Evolutionary conservation across 2,329 filamentous ascomycete genomes (phyloP), one percentile per base, ranked within the genome.

Genomic region (Hypoxylon sp.): DNA sequence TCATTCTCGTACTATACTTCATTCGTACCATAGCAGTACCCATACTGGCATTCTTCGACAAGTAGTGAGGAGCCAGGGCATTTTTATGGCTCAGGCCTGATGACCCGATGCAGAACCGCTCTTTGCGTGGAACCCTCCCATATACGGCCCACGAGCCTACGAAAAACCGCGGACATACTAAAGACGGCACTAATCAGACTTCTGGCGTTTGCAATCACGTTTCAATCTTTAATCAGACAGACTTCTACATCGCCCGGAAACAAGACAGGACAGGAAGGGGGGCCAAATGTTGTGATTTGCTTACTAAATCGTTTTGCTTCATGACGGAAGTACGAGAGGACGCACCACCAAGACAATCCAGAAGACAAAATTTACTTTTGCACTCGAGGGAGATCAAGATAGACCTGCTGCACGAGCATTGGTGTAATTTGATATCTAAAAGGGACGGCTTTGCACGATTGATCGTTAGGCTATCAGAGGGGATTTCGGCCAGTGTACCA

Each of bases 1-100:
- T 62, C 30, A 63, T 75, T 77, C 72, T 75, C 73, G 73, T 76
- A 74, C 51, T 70, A 75, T 75, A 74, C 51, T 75, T 75, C 47
- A 50, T 45, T 61, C 57, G 61, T 63, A 65, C 52, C 58, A 68
- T 70, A 68, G 27, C 53, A 25, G 23, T 27, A 41, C 37, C 16
- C 21, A 41, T 21, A 41, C n/a, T 41, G 14, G 34, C n/a, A n/a
- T n/a, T 12, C 32, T 6, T n/a, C n/a, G 4, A 34, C 32, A 6
- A 16, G n/a, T n/a, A n/a, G 14, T n/a, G 3, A n/a, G 12, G 32
- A 37, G n/a, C 14, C 16, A 11, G 37, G 16, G 16, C 37, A 41
- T 19, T 19, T 19, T n/a, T 5, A 11, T 41, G 9, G 37, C 37
- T 41, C 37, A 4, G 7, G 12, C 16, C 37, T 7, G 9, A 41